These are phyloP conservation scores for Tubosaeta sp. DNA, from an alignment of 768 basidiomycete genomes.

Conservation along the genomic window DNA sequence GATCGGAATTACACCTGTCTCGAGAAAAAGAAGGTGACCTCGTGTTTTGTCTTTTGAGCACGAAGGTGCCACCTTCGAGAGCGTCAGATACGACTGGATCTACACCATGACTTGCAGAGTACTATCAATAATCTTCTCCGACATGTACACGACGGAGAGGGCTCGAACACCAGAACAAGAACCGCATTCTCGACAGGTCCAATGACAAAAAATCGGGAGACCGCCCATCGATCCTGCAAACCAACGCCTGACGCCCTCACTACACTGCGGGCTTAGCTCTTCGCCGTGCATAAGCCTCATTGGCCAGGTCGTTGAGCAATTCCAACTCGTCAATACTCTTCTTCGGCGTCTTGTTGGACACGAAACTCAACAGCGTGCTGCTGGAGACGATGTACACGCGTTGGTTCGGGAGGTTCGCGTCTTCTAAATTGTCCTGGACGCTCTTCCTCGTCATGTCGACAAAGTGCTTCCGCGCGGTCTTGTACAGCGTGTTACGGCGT, in stretches of 20 bases:
- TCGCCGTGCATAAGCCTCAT: constrained; percentile 10
- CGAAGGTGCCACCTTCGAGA: too few relatives aligned
- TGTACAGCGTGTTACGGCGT: constrained; percentile 8
- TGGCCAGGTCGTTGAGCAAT: constrained; percentile 15
- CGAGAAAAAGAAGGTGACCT: neutral
- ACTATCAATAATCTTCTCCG: too few relatives aligned
- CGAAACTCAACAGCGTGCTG: constrained; percentile 15
- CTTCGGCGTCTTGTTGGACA: constrained; percentile 14
- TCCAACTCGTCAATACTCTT: constrained; percentile 23
- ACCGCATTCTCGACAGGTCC: too few relatives aligned
- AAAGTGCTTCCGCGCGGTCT: constrained; percentile 12
- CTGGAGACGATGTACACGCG: constrained; percentile 27
- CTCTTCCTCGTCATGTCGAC: constrained; percentile 14
- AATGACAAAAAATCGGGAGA: too few relatives aligned
- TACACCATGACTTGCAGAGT: too few relatives aligned
- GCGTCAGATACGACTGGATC: too few relatives aligned
- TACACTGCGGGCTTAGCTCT: neutral
- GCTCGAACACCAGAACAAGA: too few relatives aligned
- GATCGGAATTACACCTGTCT: neutral
- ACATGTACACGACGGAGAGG: too few relatives aligned
- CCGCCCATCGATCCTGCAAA: too few relatives aligned
- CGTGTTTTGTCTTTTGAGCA: too few relatives aligned
- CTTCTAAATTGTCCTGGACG: constrained; percentile 16
- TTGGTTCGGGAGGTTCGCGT: constrained; percentile 22
- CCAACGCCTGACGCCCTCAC: neutral